phyloP scores from a whole-genome alignment of 805 yeast genomes.

The Clavispora carvajalis region DNA sequence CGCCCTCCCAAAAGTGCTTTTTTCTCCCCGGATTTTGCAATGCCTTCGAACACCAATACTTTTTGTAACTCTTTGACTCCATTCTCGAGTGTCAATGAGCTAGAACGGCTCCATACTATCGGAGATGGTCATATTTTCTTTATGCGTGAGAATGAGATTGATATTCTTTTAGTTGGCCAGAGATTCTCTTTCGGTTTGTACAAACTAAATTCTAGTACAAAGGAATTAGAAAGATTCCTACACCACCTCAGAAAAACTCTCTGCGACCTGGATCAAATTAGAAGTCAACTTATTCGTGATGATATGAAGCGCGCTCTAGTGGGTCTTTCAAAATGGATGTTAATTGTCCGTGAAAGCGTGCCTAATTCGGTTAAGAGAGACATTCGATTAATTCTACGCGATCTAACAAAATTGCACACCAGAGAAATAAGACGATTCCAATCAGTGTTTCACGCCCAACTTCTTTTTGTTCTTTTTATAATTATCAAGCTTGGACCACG shows the following conservation, averaged over 20 bases:
- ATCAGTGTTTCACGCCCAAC: slow-evolving; percentile 8
- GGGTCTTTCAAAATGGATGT: slow-evolving; percentile 25
- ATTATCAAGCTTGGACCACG: slow-evolving; percentile 2
- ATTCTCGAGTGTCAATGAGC: slow-evolving; percentile 1
- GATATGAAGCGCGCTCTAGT: slow-evolving; percentile 19
- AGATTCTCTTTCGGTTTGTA: slow-evolving; percentile 22
- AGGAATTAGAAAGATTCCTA: slow-evolving; percentile 15
- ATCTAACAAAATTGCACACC: slow-evolving; percentile 13
- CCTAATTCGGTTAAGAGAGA: slow-evolving; percentile 13
- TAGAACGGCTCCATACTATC: slow-evolving; percentile 3
- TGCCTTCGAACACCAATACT: neutral
- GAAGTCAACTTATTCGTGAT: neutral
- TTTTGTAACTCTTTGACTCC: slow-evolving; percentile 6
- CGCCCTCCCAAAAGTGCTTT: too few relatives aligned
- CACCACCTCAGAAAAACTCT: slow-evolving; percentile 15
- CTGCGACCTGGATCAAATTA: slow-evolving; percentile 5
- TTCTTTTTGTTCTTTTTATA: slow-evolving; percentile 9
- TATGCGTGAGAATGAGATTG: slow-evolving; percentile 5
- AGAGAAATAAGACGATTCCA: slow-evolving; percentile 10
- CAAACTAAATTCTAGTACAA: slow-evolving; percentile 16
- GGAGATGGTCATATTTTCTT: slow-evolving; percentile 12
- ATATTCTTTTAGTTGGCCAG: slow-evolving; percentile 15
- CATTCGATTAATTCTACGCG: slow-evolving; percentile 11
- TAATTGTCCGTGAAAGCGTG: slow-evolving; percentile 27
- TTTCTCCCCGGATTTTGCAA: too few relatives aligned